Evolutionary conservation across 129 eudicot genomes (phyloP), one percentile per base, ranked within the genome.

Genomic region (Artemisia argyi): DNA sequence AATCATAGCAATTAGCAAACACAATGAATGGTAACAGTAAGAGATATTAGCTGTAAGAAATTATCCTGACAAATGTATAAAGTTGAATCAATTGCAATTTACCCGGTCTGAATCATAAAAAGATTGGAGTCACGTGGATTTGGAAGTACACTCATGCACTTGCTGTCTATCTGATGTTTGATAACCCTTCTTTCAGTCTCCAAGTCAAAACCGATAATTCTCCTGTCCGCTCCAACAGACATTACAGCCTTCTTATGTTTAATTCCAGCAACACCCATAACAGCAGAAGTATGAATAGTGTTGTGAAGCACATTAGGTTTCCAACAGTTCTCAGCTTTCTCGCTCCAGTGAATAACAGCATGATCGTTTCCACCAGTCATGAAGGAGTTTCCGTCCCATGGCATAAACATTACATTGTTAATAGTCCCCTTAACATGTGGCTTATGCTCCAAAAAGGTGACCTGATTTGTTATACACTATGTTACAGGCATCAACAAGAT

Each of bases 211-310:
- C 97, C 99, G 26, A 83, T 73, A 65, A 94, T 90, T 66, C 94
- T 75, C 74, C 86, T 94, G 73, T 94, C 99, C 2, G 93, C 91
- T 60, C 99, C 99, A 32, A 73, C 99, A 62, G 99, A 94, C n/a
- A 94, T 72, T 35, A 94, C 89, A 63, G 84, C 72, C 64, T 86
- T 85, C 72, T 79, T 90, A 17, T 94, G 93, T 71, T 77, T 91
- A 91, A 94, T 76, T 61, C 99, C 97, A 11, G 99, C 96, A 75
- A 94, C 89, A 65, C 99, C 99, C 99, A 88, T 94, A 6, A 94
- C 99, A 52, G 99, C 96, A 11, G 97, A 90, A 17, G 99, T 79
- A 80, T 94, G 99, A 72, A 59, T 24, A 70, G 60, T 80, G 68
- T 87, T 77, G 66, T 94, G 99, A 82, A 94, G 49, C 13, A 83